Evolutionary conservation across 139 green algal genomes (phyloP), one percentile per base, ranked within the genome.

Genomic region (Pleodorina starrii): DNA sequence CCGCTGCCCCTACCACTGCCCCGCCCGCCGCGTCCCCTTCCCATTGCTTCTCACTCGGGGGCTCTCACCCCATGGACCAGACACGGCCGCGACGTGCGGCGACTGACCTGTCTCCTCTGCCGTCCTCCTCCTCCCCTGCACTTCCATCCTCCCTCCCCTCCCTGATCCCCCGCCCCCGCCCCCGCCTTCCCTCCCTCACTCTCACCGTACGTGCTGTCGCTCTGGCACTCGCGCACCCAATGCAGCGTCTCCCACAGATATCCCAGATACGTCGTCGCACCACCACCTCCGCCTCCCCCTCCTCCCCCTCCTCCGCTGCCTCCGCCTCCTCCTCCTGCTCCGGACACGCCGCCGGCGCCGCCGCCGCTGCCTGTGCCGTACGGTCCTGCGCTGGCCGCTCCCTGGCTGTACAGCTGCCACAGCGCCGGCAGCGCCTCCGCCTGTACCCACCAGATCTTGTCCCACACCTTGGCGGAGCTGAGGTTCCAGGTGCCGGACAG

Each of bases 371-470:
- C n/a, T 48, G n/a, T 11, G 50, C 16, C 75, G 75, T 69, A 71
- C 46, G 46, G 32, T 0, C n/a, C 76, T 0, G 32, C 29, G 76
- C 23, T 48, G 3, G 14, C 32, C 14, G 50, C 36, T 2, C 51
- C 78, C 1, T 35, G 40, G 51, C 11, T 51, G 50, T 85, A 85
- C 19, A 85, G 54, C 78, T 85, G 78, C 78, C 78, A 85, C 36
- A 85, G 78, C 36, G 78, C 54, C 46, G 50, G 78, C 78, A 85
- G 78, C 36, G 54, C 16, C 78, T 85, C 78, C 0, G 54, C 78
- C 78, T 85, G 50, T 32, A 73, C 78, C 78, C 78, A 85, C 51
- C 35, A 85, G 10, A 73, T 9, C 50, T 85, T 85, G 78, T 85
- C 78, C 51, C 54, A 85, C 51, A 73, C 78, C 35, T 85, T 74